Evolutionary conservation across 805 yeast genomes (phyloP).

Genomic region (Saturnispora bothae): DNA sequence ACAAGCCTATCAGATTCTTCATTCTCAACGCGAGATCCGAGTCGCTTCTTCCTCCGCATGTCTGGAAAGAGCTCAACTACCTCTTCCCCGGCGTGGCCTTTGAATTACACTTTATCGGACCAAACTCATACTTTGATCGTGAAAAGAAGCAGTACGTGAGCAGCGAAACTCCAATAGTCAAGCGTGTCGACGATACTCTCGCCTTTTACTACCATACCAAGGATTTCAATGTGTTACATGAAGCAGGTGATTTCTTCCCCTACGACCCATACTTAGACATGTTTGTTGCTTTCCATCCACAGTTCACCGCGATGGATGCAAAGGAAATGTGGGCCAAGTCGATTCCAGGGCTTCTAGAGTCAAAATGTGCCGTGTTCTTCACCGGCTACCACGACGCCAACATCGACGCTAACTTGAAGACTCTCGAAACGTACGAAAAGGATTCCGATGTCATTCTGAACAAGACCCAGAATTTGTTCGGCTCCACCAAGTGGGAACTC

Average conservation of each 20-base stretch:
- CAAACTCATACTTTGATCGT: slow-evolving; percentile 76
- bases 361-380: slow-evolving; percentile 85
- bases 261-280: slow-evolving; percentile 94
- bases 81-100: slow-evolving; percentile 74
- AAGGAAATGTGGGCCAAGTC: slow-evolving; percentile 76
- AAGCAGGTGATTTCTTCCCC: slow-evolving; percentile 91
- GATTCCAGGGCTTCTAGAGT: slow-evolving; percentile 76
- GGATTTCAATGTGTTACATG: slow-evolving; percentile 84
- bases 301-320: slow-evolving; percentile 73
- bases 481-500: slow-evolving; percentile 88
- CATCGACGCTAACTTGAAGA: slow-evolving; percentile 53
- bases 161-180: slow-evolving; percentile 54
- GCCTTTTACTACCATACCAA: slow-evolving; percentile 77
- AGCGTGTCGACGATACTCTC: slow-evolving; percentile 64
- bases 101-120: slow-evolving; percentile 89
- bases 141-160: slow-evolving; percentile 51
- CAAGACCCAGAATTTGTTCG: slow-evolving; percentile 60
- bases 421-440: slow-evolving; percentile 60
- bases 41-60: slow-evolving; percentile 85
- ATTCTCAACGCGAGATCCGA: slow-evolving; percentile 89
- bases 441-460: slow-evolving; percentile 78
- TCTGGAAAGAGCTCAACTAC: slow-evolving; percentile 88
- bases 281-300: slow-evolving; percentile 94
- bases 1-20: slow-evolving; percentile 83
- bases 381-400: slow-evolving; percentile 84